These are phyloP conservation scores for Phaffia australis DNA, from an alignment of 768 basidiomycete genomes.

Conservation along the genomic window DNA sequence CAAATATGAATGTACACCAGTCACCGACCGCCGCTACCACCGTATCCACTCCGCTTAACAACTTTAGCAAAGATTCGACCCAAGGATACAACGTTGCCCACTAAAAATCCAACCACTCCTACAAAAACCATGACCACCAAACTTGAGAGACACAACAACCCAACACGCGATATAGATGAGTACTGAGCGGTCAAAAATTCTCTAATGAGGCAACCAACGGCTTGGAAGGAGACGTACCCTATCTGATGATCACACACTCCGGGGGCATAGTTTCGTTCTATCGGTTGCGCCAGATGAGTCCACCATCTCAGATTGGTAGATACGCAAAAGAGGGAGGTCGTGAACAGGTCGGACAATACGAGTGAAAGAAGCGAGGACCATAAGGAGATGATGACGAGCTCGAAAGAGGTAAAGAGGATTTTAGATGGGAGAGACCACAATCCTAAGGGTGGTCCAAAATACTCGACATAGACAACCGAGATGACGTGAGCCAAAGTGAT, in stretches of 20 bases:
- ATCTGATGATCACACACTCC: slow-evolving; percentile 15
- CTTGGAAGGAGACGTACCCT: neutral
- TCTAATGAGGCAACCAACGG: no score
- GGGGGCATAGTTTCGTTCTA: neutral
- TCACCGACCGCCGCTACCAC: neutral
- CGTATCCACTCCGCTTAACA: neutral
- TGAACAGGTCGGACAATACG: slow-evolving; percentile 85
- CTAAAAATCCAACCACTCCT: slow-evolving; percentile 17
- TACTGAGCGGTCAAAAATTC: no score
- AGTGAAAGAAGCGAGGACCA: slow-evolving; percentile 85
- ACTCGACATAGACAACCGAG: slow-evolving; percentile 79
- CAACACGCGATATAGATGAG: no score
- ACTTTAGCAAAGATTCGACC: slow-evolving; percentile 14
- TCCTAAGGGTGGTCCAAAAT: slow-evolving; percentile 84
- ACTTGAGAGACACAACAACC: no score
- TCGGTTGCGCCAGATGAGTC: slow-evolving; percentile 52
- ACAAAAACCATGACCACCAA: slow-evolving; percentile 16
- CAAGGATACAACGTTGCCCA: slow-evolving; percentile 15
- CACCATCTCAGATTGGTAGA: slow-evolving; percentile 51
- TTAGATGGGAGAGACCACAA: slow-evolving; percentile 81
- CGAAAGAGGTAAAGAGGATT: slow-evolving; percentile 71
- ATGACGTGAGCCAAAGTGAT: slow-evolving; percentile 75
- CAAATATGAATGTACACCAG: no score
- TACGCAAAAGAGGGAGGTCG: slow-evolving; percentile 68
- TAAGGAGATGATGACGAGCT: slow-evolving; percentile 83